Evolutionary conservation across 176 grass and related monocot species (phyloP).

Genomic region (Cocos nucifera): DNA sequence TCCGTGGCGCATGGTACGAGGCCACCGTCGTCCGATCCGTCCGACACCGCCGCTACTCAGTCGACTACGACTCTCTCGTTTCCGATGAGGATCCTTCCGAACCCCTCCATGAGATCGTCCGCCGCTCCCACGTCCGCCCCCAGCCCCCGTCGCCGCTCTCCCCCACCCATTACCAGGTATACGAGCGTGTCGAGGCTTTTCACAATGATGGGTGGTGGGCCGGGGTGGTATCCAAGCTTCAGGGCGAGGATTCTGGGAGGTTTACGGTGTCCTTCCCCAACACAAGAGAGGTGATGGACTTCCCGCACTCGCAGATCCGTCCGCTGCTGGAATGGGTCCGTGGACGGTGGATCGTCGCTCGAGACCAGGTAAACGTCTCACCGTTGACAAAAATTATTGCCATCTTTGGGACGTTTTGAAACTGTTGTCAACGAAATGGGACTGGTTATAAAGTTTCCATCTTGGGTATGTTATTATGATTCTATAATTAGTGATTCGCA

Average conservation of each 20-base stretch:
- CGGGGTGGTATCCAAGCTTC: slow-evolving; percentile 26
- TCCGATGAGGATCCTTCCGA: slow-evolving; percentile 17
- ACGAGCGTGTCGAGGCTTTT: slow-evolving; percentile 61
- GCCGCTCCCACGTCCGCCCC: slow-evolving; percentile 4
- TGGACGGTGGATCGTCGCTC: slow-evolving; percentile 28
- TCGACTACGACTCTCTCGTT: slow-evolving; percentile 38
- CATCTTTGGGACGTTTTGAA: no score
- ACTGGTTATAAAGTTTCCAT: no score
- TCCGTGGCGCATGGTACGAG: slow-evolving; percentile 66
- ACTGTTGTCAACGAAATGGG: no score
- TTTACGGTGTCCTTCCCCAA: slow-evolving; percentile 51
- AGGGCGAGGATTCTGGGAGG: no score
- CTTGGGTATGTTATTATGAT: no score
- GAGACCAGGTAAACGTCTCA: neutral
- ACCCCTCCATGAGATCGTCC: slow-evolving; percentile 35
- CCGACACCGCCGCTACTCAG: slow-evolving; percentile 10
- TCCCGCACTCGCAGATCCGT: slow-evolving; percentile 25
- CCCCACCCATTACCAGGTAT: neutral
- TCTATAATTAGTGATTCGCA: no score
- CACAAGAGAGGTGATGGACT: slow-evolving; percentile 40
- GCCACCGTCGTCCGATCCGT: slow-evolving; percentile 25
- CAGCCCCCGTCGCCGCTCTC: slow-evolving; percentile 26
- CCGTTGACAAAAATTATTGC: no score
- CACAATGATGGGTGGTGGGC: slow-evolving; percentile 77
- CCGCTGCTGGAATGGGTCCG: slow-evolving; percentile 34